Conservation (phyloP, 176 grass and related monocot species). For the Chrysopogon serrulatus region DNA sequence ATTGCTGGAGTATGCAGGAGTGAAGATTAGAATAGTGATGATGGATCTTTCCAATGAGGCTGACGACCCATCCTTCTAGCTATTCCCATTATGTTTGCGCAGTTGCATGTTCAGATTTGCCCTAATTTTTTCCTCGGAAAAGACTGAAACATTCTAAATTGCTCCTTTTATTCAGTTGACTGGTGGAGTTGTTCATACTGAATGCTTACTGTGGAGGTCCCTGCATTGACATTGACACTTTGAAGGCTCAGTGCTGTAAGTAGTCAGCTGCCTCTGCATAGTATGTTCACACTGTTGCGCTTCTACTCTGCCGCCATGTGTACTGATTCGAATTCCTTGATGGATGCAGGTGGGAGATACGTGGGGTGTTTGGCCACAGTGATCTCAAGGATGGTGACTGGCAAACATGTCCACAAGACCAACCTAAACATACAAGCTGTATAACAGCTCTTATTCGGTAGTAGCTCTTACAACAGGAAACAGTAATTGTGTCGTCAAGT, state of each 20-base stretch:
- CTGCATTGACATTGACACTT: not conserved
- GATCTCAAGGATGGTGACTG: not conserved
- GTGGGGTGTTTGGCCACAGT: not conserved
- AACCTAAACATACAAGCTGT: not conserved
- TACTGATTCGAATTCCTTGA: not conserved
- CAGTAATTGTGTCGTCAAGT: not conserved
- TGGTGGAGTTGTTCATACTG: not conserved
- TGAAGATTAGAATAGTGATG: conserved; percentile 9
- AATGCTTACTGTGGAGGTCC: not conserved
- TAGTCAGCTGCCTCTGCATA: not conserved
- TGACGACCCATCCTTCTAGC: not conserved
- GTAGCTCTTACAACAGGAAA: not conserved
- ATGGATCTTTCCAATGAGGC: not conserved
- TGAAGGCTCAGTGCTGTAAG: not conserved
- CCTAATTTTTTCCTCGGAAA: not conserved
- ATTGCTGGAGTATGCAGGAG: conserved; percentile 7
- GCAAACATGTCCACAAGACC: not conserved
- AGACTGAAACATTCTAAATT: not conserved
- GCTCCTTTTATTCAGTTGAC: not conserved
- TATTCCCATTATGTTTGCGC: not conserved
- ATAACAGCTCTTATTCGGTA: not conserved
- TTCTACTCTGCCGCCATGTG: not conserved
- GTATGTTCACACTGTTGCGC: not conserved
- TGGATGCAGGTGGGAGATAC: conserved; percentile 16
- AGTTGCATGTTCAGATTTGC: not conserved